Evolutionary conservation across 176 grass and related monocot genomes (phyloP), one percentile per base, ranked within the genome.

Genomic region (Tillandsia fasciculata): DNA sequence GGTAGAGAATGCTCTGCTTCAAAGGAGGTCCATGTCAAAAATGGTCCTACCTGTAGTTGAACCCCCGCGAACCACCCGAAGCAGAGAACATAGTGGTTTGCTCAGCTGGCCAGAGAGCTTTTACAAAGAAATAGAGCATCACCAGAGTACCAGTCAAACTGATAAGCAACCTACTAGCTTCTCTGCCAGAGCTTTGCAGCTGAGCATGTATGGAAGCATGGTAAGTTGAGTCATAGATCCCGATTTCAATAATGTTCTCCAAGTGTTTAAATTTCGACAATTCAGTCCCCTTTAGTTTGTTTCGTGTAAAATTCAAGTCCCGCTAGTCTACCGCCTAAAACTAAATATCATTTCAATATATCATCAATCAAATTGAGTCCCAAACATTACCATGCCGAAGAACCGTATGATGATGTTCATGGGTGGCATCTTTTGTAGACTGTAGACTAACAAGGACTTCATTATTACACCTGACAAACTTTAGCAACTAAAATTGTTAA

Each of bases 171-270:
- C 73, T 7, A 52, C 49, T 54, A 83, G 81, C 79, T 79, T 92
- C 65, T 87, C 89, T 51, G 74, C 89, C 11, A 86, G 79, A 78
- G 93, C 93, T 26, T 66, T 96, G 76, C 80, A 92, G 27, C 51
- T 96, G 76, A 96, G 89, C 86, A 92, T 85, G 69, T 96, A 92
- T 27, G 93, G 93, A 26, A 87, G 88, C 83, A 90, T 83, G 89
- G 93, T 97, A 75, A 13, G 71, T 69, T 7, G 52, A 20, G 20
- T 12, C 2, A 68, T 23, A 13, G 57, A 59, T 63, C 59, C 33
- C 3, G 14, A 10, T 9, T 14, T 49, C 15, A 20, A 6, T 24
- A 26, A 15, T 50, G 18, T 8, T 69, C 63, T 53, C 56, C 10
- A n/a, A 7, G 15, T 7, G 53, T 57, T 9, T 10, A 20, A 61